Evolutionary conservation across 129 eudicot genomes (phyloP), one percentile per base, ranked within the genome.

Genomic region (Centella asiatica): DNA sequence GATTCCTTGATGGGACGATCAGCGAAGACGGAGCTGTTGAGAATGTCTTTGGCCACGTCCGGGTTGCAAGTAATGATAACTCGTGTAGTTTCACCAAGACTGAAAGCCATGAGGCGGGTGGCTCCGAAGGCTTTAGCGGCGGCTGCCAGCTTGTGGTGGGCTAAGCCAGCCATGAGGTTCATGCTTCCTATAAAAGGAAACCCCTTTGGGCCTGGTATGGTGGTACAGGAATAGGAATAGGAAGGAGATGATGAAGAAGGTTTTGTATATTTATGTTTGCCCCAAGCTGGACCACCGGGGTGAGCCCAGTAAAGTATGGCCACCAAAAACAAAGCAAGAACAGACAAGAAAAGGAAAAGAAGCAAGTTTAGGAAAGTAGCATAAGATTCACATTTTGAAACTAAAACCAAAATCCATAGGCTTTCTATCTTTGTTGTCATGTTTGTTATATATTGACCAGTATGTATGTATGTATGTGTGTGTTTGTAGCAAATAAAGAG

Each of bases 1-100:
- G 99, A 87, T 62, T 82, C 96, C 20, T 93, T 83, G 0, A 79
- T 73, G 1, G 99, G 99, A 4, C 99, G 96, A 62, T 93, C 92
- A 8, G 79, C 80, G 28, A 93, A 93, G n/a, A 59, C 71, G 1
- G 85, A 53, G 52, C 77, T 77, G 76, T 74, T 82, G 0, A 93
- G 70, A 6, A 93, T 85, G 39, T 87, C 92, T 37, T 76, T 84
- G 1, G 96, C 99, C 1, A 87, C 92, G 18, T 75, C 86, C 0
- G 99, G 92, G 32, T 82, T 68, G 60, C 95, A 87, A 2, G 96
- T 74, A 31, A 82, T 86, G 19, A 93, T 72, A 36, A 74, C 80
- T 15, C 92, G n/a, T n/a, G n/a, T 78, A 4, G 99, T 87, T 20
- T 87, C 84, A 0, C 99, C 99, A 9, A 93, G 45, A 73, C 88